Evolutionary conservation across 2,329 filamentous ascomycete species (phyloP), one percentile per base, ranked within the genome.

Genomic region (Endoconidiophora polonica): DNA sequence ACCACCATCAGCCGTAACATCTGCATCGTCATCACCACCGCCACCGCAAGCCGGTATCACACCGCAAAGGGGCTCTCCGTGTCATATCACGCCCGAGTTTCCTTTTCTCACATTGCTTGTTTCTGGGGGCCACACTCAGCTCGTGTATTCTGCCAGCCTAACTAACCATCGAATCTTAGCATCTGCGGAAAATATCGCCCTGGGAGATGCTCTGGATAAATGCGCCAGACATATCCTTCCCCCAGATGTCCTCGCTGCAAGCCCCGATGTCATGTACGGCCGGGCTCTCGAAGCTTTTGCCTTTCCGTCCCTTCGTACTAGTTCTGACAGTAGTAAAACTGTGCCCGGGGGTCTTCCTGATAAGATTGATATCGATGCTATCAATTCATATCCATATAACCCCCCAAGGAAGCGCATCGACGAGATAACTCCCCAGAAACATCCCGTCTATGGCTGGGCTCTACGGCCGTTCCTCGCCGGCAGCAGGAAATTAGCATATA

Each of bases 181-280:
- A 16, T 70, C 74, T 14, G 83, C 83, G 0, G 66, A 65, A n/a
- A 86, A 93, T 64, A 79, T 88, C 55, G 87, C 91, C n/a, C 69
- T 95, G 52, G 91, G 91, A 45, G 86, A 94, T 64, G 77, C 84
- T 58, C 69, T 98, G 33, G 91, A 98, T 68, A 94, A 96, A 65
- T 74, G 79, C 52, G 87, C 86, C 5, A 77, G 91, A 44, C 69
- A 73, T 14, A 77, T 95, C 52, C 65, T 96, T 0, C 90, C 88
- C 0, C 23, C 65, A 0, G 63, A 69, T 0, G 55, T 79, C 2
- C 63, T 90, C 20, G 65, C 70, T 16, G 61, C 62, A 1, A 69
- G 70, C 37, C 69, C 68, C 40, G 74, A 75, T 57, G 80, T 85
- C 48, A 86, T 86, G 71, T 96, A 93, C 66, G 91, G 81, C 3